Percentiles rank a stretch among this genome's conserved stretches.
phyloP scores from a whole-genome alignment of 371 early-diverging fungal genomes.

The Mucor irregularis region DNA sequence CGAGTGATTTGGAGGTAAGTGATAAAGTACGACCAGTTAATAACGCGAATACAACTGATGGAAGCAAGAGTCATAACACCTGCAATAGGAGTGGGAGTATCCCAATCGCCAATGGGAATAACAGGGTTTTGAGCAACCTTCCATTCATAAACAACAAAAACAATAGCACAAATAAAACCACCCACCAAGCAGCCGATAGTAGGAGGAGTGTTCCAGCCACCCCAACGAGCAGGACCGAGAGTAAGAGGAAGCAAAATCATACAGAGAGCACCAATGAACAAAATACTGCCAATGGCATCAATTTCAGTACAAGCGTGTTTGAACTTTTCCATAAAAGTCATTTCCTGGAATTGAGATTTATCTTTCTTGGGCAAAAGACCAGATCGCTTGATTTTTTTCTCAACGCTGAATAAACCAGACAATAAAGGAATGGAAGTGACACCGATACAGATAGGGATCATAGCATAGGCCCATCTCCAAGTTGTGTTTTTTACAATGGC shows the following conservation, averaged over 20 bases:
- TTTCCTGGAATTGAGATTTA: neutral
- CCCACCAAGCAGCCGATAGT: slow-evolving; percentile 22
- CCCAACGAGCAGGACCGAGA: slow-evolving; percentile 39
- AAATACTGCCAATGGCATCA: slow-evolving; percentile 43
- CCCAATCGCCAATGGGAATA: slow-evolving; percentile 48
- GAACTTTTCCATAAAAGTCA: slow-evolving; percentile 6
- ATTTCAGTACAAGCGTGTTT: slow-evolving; percentile 38
- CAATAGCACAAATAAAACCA: slow-evolving; percentile 27
- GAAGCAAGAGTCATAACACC: slow-evolving; percentile 42
- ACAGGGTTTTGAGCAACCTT: slow-evolving; percentile 44
- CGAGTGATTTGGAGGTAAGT: slow-evolving; percentile 50
- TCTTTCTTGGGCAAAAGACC: slow-evolving; percentile 9
- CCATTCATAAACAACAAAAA: slow-evolving; percentile 44
- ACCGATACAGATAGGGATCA: slow-evolving; percentile 24
- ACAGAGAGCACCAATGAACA: slow-evolving; percentile 42
- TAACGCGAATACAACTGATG: slow-evolving; percentile 40
- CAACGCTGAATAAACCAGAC: slow-evolving; percentile 14
- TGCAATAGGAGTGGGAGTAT: slow-evolving; percentile 40
- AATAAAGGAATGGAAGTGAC: slow-evolving; percentile 24
- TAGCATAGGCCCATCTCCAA: slow-evolving; percentile 34
- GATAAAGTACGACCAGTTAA: slow-evolving; percentile 44
- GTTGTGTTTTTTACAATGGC: slow-evolving; percentile 13
- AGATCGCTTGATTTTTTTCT: slow-evolving; percentile 18
- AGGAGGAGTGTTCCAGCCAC: slow-evolving; percentile 38
- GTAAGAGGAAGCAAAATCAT: slow-evolving; percentile 47